Percentiles rank a stretch among this genome's conserved stretches.
Conservation (phyloP, 2,329 filamentous ascomycete species). For the Exophiala spinifera region DNA sequence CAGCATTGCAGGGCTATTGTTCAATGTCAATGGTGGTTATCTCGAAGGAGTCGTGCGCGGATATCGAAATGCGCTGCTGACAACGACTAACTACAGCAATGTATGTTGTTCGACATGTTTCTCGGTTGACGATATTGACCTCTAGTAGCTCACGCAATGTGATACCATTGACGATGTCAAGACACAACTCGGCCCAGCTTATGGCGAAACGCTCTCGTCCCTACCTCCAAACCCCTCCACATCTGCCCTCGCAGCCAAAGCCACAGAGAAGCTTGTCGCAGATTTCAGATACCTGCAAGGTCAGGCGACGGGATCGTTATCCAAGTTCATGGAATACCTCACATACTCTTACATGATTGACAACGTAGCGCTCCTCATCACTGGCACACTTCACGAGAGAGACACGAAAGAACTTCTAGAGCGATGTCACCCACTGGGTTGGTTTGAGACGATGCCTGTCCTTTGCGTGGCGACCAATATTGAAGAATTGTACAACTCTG, state of each 20-base stretch:
- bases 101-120: background rate
- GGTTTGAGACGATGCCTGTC: slow-evolving; percentile 99
- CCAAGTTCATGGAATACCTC: slow-evolving; percentile 95
- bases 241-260: slow-evolving; percentile 88
- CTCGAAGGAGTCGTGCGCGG: slow-evolving; percentile 96
- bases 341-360: slow-evolving; percentile 99
- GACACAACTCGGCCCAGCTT: slow-evolving; percentile 91
- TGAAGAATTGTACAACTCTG: slow-evolving; percentile 97
- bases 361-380: slow-evolving; percentile 96
- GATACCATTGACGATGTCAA: slow-evolving; percentile 71
- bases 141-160: slow-evolving; percentile 25
- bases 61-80: slow-evolving; percentile 92
- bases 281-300: slow-evolving; percentile 96
- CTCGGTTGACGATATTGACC: slow-evolving; percentile 4
- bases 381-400: slow-evolving; percentile 92
- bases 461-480: slow-evolving; percentile 98
- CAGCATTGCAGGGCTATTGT: slow-evolving; percentile 64
- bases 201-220: slow-evolving; percentile 92
- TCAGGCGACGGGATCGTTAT: slow-evolving; percentile 84
- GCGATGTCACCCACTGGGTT: slow-evolving; percentile 92
- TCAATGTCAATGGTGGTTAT: slow-evolving; percentile 92
- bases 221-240: slow-evolving; percentile 96
- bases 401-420: slow-evolving; percentile 94
- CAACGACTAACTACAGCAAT: slow-evolving; percentile 80
- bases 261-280: slow-evolving; percentile 95